phyloP scores from a whole-genome alignment of 2,329 filamentous ascomycete genomes.

The Aspergillus japonicus region DNA sequence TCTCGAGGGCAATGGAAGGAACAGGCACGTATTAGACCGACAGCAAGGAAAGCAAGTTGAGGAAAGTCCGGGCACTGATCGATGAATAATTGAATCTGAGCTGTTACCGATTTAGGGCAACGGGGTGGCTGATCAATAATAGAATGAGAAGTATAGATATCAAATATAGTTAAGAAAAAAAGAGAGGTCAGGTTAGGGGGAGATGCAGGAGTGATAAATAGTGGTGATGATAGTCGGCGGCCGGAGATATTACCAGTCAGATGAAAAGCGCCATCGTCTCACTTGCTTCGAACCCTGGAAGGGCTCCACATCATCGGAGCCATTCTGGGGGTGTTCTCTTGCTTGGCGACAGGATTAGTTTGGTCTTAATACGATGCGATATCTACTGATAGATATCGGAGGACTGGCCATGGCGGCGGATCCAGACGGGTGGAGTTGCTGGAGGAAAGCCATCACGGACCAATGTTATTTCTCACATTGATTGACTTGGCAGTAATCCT shows the following conservation, averaged over 20 bases:
- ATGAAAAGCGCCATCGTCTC: constrained; percentile 8
- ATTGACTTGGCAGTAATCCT: background rate
- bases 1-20: background rate
- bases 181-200: constrained; percentile 9
- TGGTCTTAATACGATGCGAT: constrained; percentile 15
- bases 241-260: constrained; percentile 19
- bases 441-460: constrained; percentile 1
- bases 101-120: background rate
- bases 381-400: constrained; percentile 7
- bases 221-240: constrained; percentile 13
- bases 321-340: constrained; percentile 15
- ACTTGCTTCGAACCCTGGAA: constrained; percentile 7
- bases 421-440: background rate
- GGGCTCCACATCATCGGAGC: constrained; percentile 23
- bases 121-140: background rate
- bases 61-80: constrained; percentile 1
- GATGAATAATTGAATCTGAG: background rate
- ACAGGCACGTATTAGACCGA: background rate
- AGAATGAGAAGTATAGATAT: constrained; percentile 2
- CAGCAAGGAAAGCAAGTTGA: background rate
- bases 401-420: constrained; percentile 9
- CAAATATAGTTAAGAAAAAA: constrained; percentile 10
- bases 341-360: constrained; percentile 23
- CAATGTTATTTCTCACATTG: background rate
- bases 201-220: constrained; percentile 16